Conservation (phyloP, 2,329 filamentous ascomycete species). For the Xylariaceae sp. region DNA sequence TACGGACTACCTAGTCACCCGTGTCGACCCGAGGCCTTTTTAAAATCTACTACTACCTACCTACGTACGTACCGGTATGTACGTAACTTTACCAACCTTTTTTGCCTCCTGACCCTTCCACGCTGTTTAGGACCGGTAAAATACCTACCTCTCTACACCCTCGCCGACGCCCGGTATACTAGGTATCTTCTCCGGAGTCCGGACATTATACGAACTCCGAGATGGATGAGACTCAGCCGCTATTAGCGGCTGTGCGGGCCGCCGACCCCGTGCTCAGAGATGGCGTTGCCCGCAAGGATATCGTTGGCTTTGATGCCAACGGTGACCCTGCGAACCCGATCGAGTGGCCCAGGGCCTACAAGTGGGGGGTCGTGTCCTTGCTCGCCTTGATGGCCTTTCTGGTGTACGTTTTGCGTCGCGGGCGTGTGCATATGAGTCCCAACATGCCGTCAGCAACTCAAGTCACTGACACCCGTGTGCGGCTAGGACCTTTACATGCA, state of each 20-base stretch:
- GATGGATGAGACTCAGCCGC: slow-evolving; percentile 37
- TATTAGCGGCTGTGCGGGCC: slow-evolving; percentile 29
- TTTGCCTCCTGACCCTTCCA: too few relatives aligned
- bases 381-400: slow-evolving; percentile 54
- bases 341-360: slow-evolving; percentile 50
- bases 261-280: slow-evolving; percentile 22
- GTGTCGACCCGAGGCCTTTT: too few relatives aligned
- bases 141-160: too few relatives aligned
- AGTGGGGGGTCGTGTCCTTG: slow-evolving; percentile 50
- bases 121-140: too few relatives aligned
- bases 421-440: neutral
- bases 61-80: too few relatives aligned
- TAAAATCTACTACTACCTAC: too few relatives aligned
- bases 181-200: too few relatives aligned
- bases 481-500: slow-evolving; percentile 53
- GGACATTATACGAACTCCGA: too few relatives aligned
- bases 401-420: slow-evolving; percentile 39
- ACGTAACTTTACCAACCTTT: too few relatives aligned
- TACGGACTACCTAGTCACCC: too few relatives aligned
- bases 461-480: neutral
- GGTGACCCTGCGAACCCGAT: slow-evolving; percentile 49
- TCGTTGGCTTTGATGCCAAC: slow-evolving; percentile 44
- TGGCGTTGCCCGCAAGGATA: slow-evolving; percentile 26
- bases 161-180: too few relatives aligned
- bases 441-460: neutral